Evolutionary conservation across 2,329 filamentous ascomycete species (phyloP).

Genomic region (Sarocladium strictum): DNA sequence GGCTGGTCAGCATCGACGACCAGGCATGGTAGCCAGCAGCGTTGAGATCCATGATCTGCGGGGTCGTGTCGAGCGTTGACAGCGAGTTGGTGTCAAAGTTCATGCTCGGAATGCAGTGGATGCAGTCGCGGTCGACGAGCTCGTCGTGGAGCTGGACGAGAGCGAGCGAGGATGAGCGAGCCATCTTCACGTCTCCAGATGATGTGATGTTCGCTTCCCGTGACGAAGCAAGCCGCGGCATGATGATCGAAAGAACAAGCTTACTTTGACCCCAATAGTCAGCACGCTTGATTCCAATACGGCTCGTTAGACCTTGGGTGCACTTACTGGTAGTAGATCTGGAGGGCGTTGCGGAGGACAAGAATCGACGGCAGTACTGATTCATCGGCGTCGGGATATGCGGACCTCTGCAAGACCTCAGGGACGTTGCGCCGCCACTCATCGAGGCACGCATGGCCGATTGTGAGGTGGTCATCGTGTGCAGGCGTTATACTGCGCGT

Average conservation of each 20-base stretch:
- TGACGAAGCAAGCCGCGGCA: not conserved
- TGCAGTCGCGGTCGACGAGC: not conserved
- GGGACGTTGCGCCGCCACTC: not conserved
- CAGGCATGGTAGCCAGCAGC: not conserved
- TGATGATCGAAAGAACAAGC: not conserved
- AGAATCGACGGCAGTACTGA: not conserved
- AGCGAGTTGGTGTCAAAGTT: not conserved
- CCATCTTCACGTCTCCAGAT: not conserved
- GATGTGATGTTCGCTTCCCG: not conserved
- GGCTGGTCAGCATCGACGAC: not conserved
- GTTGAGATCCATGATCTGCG: not conserved
- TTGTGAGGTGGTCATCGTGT: not conserved
- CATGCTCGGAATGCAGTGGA: not conserved
- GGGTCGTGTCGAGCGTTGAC: not conserved
- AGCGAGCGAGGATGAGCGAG: not conserved
- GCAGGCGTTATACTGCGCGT: not conserved
- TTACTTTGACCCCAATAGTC: not conserved
- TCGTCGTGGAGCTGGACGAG: not conserved
- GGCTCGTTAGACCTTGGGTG: not conserved
- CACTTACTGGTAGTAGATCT: slow-evolving; percentile 3
- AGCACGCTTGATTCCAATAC: not conserved
- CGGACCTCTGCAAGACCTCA: not conserved
- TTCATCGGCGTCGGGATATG: not conserved
- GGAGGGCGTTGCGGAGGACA: not conserved
- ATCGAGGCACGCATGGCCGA: not conserved